These are phyloP conservation scores for Aquilaria yunnanensis DNA, from an alignment of 345 rosid species.

Conservation along the genomic window DNA sequence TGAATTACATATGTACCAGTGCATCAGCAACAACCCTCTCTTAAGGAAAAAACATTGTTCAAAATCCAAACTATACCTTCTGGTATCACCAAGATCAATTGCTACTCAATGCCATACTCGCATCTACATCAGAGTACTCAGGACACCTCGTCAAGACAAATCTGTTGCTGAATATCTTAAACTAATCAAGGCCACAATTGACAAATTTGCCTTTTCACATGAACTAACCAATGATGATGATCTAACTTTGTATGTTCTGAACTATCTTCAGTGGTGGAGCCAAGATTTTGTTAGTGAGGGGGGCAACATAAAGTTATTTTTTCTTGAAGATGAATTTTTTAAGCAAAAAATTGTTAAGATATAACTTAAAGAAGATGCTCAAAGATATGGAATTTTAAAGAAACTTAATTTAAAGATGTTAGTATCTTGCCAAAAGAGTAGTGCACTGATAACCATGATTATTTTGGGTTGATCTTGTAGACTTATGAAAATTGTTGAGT, in stretches of 20 bases:
- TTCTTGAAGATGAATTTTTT: no score
- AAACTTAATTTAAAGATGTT: no score
- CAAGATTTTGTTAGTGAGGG: no score
- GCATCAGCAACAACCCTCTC: background rate
- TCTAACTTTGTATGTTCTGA: background rate
- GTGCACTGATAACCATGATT: no score
- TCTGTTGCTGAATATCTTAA: background rate
- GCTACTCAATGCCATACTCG: background rate
- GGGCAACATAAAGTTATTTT: no score
- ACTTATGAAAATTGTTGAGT: no score
- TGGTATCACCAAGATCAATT: background rate
- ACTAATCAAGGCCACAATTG: background rate
- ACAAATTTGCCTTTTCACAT: background rate
- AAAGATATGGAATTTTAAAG: no score
- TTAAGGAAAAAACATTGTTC: background rate
- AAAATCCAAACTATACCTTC: background rate
- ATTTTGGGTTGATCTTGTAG: no score
- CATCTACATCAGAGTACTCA: background rate
- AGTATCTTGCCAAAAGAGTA: no score
- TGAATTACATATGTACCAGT: background rate
- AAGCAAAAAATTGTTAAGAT: no score
- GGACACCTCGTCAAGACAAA: background rate
- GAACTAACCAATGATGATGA: background rate
- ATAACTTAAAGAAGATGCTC: no score
- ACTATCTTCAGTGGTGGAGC: no score